Evolutionary conservation across 805 yeast genomes (phyloP), one percentile per base, ranked within the genome.

Genomic region (Yueomyces sp.): DNA sequence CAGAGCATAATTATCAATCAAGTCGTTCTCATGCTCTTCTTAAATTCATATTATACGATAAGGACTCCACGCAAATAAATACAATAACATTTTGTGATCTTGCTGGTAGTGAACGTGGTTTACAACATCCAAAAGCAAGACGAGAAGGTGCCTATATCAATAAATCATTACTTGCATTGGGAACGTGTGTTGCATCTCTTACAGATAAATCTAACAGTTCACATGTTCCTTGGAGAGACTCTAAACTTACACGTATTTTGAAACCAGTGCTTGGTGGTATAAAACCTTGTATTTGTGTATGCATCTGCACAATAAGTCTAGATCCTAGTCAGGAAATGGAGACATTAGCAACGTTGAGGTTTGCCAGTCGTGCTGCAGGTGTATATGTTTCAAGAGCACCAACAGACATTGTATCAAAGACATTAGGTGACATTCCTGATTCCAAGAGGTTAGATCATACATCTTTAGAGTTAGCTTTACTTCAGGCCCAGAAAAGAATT

Each of bases 41-140:
- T 5, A 68, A 77, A 45, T 57, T 90, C 19, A 66, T 66, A 3
- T 59, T 67, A 4, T 65, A 69, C 2, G 74, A 73, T 57, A 44
- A 65, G 9, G 49, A 54, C 0, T 61, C 67, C 9, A 71, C 69
- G 4, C 46, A 49, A n/a, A 59, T 59, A 32, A 73, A 87, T 34
- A 78, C 86, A 0, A 73, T 90, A 32, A 85, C 90, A 33, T 69
- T 90, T 44, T 90, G 97, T 66, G 98, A 90, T 64, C 72, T 90
- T 55, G 98, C 98, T 0, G 98, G 98, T 30, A 83, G 95, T n/a
- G 98, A 90, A 63, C 73, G 83, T 42, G 95, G 94, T 0, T 69
- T 84, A 0, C 67, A 66, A 44, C 62, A 68, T 1, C 96, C 85
- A 56, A 72, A 97, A 53, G 34, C 11, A 7, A 8, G 7, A 31